Conservation (phyloP, 2,329 filamentous ascomycete genomes). For the Trichophyton verrucosum region DNA sequence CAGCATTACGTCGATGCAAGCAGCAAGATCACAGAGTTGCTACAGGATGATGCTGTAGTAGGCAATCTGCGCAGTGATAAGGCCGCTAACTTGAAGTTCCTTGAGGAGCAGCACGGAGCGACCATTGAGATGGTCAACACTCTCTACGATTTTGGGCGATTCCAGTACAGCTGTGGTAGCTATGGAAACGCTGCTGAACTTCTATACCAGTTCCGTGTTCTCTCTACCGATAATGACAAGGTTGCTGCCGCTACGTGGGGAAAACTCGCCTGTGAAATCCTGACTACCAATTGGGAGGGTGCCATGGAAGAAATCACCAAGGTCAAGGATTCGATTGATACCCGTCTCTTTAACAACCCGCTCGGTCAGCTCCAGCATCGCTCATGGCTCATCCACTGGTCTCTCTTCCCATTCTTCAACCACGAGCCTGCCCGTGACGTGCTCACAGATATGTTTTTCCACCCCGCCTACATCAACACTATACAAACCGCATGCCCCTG, state of each 20-base stretch:
- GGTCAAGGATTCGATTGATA: constrained; percentile 85
- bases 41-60: constrained; percentile 81
- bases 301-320: constrained; percentile 84
- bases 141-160: constrained; percentile 90
- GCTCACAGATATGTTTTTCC: constrained; percentile 94
- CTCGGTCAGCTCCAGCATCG: constrained; percentile 91
- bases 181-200: constrained; percentile 83
- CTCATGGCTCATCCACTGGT: constrained; percentile 96
- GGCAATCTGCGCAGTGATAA: constrained; percentile 89
- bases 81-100: constrained; percentile 93
- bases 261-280: constrained; percentile 90
- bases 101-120: constrained; percentile 93
- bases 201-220: constrained; percentile 93
- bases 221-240: constrained; percentile 98
- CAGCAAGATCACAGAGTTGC: constrained; percentile 71
- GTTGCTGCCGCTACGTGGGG: constrained; percentile 93
- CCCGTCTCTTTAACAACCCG: constrained; percentile 89
- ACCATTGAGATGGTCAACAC: constrained; percentile 92
- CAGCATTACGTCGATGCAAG: constrained; percentile 78
- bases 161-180: constrained; percentile 95
- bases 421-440: constrained; percentile 80
- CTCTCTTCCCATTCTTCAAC: constrained; percentile 98
- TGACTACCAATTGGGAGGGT: constrained; percentile 88
- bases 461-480: constrained; percentile 94
- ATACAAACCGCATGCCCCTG: constrained; percentile 97